These are phyloP conservation scores for Naegleria gruberi DNA, from an alignment of 208 protist genomes.

Conservation along the genomic window DNA sequence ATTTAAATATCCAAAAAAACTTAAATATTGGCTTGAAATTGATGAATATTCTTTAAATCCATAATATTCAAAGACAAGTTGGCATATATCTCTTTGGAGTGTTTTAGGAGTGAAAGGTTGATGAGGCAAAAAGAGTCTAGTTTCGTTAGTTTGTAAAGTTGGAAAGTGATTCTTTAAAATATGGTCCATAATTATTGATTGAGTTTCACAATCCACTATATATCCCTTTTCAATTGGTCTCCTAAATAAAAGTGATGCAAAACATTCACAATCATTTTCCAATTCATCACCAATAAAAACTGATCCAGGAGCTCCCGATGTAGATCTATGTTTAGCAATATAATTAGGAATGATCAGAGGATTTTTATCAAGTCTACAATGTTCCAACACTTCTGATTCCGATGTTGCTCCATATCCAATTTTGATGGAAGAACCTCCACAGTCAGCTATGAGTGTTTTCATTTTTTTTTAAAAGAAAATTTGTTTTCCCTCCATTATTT, in stretches of 20 bases:
- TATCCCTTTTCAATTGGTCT: conserved; percentile 10
- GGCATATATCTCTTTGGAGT: neutral
- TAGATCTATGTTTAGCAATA: neutral
- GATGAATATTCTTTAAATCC: conserved; percentile 14
- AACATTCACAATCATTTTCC: neutral
- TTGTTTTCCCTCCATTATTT: no score
- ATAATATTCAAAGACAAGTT: conserved; percentile 17
- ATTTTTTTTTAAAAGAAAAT: no score
- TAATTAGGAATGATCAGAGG: neutral
- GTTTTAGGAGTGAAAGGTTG: neutral
- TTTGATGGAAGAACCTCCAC: neutral
- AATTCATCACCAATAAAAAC: neutral
- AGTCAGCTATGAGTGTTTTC: neutral
- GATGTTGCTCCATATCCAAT: neutral
- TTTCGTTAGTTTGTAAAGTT: neutral
- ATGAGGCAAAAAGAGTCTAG: neutral
- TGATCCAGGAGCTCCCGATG: neutral
- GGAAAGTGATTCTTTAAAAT: neutral
- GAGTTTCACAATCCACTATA: conserved; percentile 10
- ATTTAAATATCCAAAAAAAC: neutral
- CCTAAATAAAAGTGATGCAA: neutral
- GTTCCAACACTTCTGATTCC: neutral
- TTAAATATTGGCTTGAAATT: neutral
- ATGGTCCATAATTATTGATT: neutral
- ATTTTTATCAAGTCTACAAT: neutral